Conservation (phyloP, 1,139 yeast genomes). For the Hemisphaericaspora xylofermentans region DNA sequence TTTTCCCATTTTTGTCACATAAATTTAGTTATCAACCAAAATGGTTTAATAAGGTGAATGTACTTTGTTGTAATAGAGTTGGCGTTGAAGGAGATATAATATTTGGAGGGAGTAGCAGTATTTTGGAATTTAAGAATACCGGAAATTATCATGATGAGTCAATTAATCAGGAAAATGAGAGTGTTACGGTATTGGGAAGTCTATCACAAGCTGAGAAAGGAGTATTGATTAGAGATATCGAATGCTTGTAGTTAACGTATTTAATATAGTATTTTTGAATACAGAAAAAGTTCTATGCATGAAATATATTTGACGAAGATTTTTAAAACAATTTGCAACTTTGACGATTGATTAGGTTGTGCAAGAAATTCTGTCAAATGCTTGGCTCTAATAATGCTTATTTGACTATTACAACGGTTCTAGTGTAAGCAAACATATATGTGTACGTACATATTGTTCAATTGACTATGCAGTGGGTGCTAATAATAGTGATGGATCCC, state of each 20-base stretch:
- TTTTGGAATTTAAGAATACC: slow-evolving; percentile 49
- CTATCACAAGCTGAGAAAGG: slow-evolving; percentile 67
- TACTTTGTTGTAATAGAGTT: slow-evolving; percentile 63
- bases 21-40: slow-evolving; percentile 28
- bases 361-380: no score
- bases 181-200: slow-evolving; percentile 54
- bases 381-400: no score
- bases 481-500: no score
- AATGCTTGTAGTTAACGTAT: slow-evolving; percentile 13
- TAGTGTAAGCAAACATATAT: no score
- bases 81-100: slow-evolving; percentile 71
- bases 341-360: no score
- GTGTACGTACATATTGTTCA: no score
- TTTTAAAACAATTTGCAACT: no score
- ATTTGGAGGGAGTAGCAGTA: slow-evolving; percentile 72
- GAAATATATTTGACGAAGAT: no score
- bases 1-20: slow-evolving; percentile 60
- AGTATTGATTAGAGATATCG: slow-evolving; percentile 55
- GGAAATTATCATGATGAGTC: slow-evolving; percentile 17
- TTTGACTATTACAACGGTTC: no score
- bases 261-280: not conserved
- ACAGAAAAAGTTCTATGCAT: no score
- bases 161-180: slow-evolving; percentile 36
- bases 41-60: slow-evolving; percentile 26
- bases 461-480: no score